Percentiles rank a stretch among this genome's conserved stretches.
phyloP scores from a whole-genome alignment of 495 filamentous ascomycete genomes.

The Penicillium roqueforti region DNA sequence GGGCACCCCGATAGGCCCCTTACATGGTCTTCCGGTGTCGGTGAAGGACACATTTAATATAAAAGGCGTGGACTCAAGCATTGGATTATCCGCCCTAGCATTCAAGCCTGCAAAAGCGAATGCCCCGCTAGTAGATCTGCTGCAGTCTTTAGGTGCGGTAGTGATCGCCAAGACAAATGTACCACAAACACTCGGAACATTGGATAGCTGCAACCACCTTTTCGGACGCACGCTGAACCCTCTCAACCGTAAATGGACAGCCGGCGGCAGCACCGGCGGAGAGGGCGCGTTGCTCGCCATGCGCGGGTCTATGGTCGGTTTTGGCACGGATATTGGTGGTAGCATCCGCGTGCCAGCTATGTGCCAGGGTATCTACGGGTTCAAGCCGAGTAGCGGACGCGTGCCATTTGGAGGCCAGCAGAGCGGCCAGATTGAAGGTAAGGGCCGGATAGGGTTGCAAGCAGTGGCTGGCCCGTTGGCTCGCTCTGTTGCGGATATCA shows the following conservation, averaged over 20 bases:
- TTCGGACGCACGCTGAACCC: conserved; percentile 66
- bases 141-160: conserved; percentile 47
- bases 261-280: conserved; percentile 63
- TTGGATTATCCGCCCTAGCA: conserved; percentile 55
- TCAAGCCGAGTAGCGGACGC: conserved; percentile 56
- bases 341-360: conserved; percentile 58
- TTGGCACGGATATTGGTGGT: conserved; percentile 66
- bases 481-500: conserved; percentile 41
- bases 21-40: conserved; percentile 65
- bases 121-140: conserved; percentile 38
- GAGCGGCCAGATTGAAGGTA: conserved; percentile 36
- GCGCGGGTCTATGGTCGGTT: conserved; percentile 58
- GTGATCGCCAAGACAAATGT: conserved; percentile 66
- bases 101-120: conserved; percentile 47
- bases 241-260: conserved; percentile 49
- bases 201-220: conserved; percentile 39
- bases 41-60: conserved; percentile 67
- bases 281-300: conserved; percentile 63
- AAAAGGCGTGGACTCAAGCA: conserved; percentile 51
- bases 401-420: conserved; percentile 52
- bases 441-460: conserved; percentile 40
- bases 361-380: conserved; percentile 53
- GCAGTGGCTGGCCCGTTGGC: conserved; percentile 50
- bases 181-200: conserved; percentile 48
- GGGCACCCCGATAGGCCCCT: conserved; percentile 50